A percentile compares a stretch with the other conserved stretches of the same genome.
Conservation (phyloP, 2,329 filamentous ascomycete genomes). For the Karstenula rhodostoma region DNA sequence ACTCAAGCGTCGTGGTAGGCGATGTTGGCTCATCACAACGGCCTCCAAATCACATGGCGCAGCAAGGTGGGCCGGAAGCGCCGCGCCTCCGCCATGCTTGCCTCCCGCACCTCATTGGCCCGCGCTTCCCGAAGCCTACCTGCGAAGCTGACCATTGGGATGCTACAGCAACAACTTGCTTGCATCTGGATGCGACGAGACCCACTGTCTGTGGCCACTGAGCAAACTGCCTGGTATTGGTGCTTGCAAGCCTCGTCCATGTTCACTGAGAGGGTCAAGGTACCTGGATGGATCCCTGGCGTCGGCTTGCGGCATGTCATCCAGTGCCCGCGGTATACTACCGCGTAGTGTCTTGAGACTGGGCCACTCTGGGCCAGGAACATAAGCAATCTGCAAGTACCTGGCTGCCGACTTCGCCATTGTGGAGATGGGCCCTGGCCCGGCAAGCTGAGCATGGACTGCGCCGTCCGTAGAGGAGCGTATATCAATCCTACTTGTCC, state of each 20-base stretch:
- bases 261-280: constrained; percentile 27
- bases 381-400: constrained; percentile 26
- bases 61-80: constrained; percentile 28
- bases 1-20: constrained; percentile 12
- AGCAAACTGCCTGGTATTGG: constrained; percentile 24
- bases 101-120: constrained; percentile 34
- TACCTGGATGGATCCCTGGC: constrained; percentile 37
- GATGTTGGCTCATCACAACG: constrained; percentile 30
- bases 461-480: constrained; percentile 20
- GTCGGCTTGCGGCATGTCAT: constrained; percentile 33
- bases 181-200: constrained; percentile 30
- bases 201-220: constrained; percentile 32
- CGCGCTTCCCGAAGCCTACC: constrained; percentile 30
- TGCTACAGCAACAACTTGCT: constrained; percentile 32
- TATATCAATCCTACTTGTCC: constrained; percentile 40
- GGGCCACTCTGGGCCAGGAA: constrained; percentile 36
- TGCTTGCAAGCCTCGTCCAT: constrained; percentile 34
- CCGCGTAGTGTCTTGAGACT: constrained; percentile 31
- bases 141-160: constrained; percentile 28
- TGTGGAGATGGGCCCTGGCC: constrained; percentile 33
- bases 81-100: constrained; percentile 30
- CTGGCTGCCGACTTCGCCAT: constrained; percentile 31
- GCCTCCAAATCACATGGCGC: constrained; percentile 38
- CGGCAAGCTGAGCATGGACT: constrained; percentile 34
- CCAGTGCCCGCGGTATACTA: constrained; percentile 38